Evolutionary conservation across 768 basidiomycete species (phyloP), one percentile per base, ranked within the genome.

Genomic region (Rickenella mellea): DNA sequence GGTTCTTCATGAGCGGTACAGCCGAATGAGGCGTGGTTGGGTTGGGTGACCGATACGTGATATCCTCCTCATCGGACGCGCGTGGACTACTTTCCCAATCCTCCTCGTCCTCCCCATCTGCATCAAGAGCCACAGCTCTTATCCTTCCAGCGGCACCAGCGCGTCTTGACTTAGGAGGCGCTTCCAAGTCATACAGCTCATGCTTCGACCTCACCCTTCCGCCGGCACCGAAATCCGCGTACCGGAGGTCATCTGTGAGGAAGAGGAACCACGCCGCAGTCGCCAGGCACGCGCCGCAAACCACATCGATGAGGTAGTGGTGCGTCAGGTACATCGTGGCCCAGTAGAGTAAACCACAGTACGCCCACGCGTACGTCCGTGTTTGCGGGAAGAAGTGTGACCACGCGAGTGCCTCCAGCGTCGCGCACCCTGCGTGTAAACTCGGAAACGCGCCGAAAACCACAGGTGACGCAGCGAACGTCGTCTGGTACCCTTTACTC

Each of bases 301-400:
- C 88, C 57, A 97, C 88, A 57, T 99, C 96, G 64, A 99, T 92
- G 56, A 99, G 83, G 69, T 98, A 98, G 66, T 98, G 94, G 62
- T 96, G 91, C 3, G 88, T 89, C 53, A 94, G 83, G 68, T 94
- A 97, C 94, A 98, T 98, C 19, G 94, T 97, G 8, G 88, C 82
- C 96, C 96, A 99, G 60, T 94, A 98, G 4, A 99, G 74, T 14
- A 88, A 65, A 5, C 76, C 79, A 2, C 80, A 81, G 62, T 98
- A 99, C 1, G 63, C 67, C 88, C 91, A 97, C 19, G 80, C 78
- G 49, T 71, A 80, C 2, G 65, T 67, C 1, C 75, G 68, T 25
- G 70, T 71, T 46, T 73, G 70, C 0, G 89, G 87, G 76, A 97
- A 98, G 66, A 98, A 97, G 63, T 98, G 91, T 15, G 85, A 79